Evolutionary conservation across 495 filamentous ascomycete species (phyloP), one percentile per base, ranked within the genome.

Genomic region (Neurospora sp.): DNA sequence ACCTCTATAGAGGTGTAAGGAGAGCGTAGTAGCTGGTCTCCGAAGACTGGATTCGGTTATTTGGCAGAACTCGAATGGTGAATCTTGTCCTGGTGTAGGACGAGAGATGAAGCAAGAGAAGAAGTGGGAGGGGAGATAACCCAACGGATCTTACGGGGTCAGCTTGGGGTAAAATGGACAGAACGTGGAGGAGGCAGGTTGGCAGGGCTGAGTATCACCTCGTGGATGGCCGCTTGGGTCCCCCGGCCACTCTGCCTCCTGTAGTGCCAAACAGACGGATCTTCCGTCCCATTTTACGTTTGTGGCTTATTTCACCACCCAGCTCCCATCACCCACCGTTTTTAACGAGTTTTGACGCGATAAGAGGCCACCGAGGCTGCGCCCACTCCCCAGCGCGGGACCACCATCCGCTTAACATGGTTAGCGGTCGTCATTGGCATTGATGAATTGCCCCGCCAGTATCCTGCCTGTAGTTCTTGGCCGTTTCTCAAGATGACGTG

Each of bases 401-500:
- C 53, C 27, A 66, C 11, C 27, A 35, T 37, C 14, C 27, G 14
- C 53, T 66, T 3, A 18, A 18, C 27, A 18, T 66, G 27, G 27
- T 35, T 66, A 66, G 53, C 53, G 53, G 53, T 66, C 27, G 53
- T 66, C 53, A 66, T 66, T 66, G 12, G 53, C 12, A 66, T 66
- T 66, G 53, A 14, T 35, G 53, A 27, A 3, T 66, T 39, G 35
- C 41, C 59, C 71, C 70, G 70, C 70, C 70, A 72, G 72, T 40
- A 46, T 72, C 40, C 68, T 71, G 53, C 22, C 22, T 31, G 22
- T 53, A 31, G 53, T 31, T 61, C 22, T 6, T 66, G 6, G 35
- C 53, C 53, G 27, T 66, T 35, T 48, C 35, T 38, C 31, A 18
- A 48, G 70, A 74, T 72, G 73, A 74, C 73, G 73, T 74, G 73